Conservation (phyloP, 1,284 basidiomycete genomes). For the Pascua guehoae region DNA sequence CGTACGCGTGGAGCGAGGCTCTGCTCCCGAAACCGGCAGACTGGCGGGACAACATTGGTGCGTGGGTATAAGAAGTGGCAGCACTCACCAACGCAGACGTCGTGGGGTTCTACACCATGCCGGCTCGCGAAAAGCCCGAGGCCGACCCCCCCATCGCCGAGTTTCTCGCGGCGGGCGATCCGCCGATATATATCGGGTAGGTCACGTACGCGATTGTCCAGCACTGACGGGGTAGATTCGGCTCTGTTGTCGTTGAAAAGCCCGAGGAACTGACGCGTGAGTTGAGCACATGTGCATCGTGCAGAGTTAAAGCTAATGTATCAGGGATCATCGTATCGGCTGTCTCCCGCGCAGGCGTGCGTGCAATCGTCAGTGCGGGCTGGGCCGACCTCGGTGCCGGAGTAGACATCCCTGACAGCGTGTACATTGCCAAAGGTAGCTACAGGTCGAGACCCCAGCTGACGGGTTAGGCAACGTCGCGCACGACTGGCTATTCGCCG, state of each 20-base stretch:
- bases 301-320: not conserved
- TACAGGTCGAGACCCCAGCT: not conserved
- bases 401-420: slow-evolving; percentile 51
- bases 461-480: slow-evolving; percentile 53
- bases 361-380: slow-evolving; percentile 62
- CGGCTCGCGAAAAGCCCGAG: slow-evolving; percentile 46
- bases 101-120: slow-evolving; percentile 61
- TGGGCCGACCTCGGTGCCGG: slow-evolving; percentile 58
- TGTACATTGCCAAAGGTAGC: slow-evolving; percentile 57
- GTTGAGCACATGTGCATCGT: not conserved
- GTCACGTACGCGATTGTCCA: not conserved
- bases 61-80: slow-evolving; percentile 12
- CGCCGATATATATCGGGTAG: slow-evolving; percentile 62
- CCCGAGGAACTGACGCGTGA: slow-evolving; percentile 51
- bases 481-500: slow-evolving; percentile 67
- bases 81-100: slow-evolving; percentile 53
- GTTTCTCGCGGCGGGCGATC: slow-evolving; percentile 56
- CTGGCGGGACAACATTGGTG: slow-evolving; percentile 62
- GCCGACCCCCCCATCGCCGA: slow-evolving; percentile 50
- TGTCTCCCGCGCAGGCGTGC: slow-evolving; percentile 55
- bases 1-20: slow-evolving; percentile 65
- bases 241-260: slow-evolving; percentile 63
- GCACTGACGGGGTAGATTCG: slow-evolving; percentile 52
- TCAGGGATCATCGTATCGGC: slow-evolving; percentile 59
- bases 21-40: slow-evolving; percentile 63